These are phyloP conservation scores for Globisporangium paroecandrum DNA, from an alignment of 352 stramenopile species.

Conservation along the genomic window DNA sequence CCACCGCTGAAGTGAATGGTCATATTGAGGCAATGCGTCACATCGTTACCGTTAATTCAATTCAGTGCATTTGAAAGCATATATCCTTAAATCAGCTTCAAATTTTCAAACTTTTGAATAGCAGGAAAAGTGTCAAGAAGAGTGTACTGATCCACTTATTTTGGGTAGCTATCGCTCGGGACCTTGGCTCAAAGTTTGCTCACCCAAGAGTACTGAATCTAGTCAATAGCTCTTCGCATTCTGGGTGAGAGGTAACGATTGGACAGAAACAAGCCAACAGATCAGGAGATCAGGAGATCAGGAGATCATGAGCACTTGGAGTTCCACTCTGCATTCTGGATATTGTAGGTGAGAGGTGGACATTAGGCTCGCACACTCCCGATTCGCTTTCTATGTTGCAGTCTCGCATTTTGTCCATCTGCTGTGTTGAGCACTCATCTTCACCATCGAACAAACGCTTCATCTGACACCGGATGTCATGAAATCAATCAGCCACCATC, in stretches of 20 bases:
- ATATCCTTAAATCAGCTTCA: too few relatives aligned
- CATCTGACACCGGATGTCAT: background rate
- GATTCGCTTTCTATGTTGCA: background rate
- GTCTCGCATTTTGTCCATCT: background rate
- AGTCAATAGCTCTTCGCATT: background rate
- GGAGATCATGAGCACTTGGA: background rate
- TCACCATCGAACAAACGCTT: background rate
- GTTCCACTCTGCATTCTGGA: background rate
- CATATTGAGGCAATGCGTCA: too few relatives aligned
- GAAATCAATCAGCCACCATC: background rate
- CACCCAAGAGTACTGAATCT: background rate
- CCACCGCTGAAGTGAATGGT: too few relatives aligned
- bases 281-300: background rate
- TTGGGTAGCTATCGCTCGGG: too few relatives aligned
- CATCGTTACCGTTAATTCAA: too few relatives aligned
- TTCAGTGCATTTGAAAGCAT: too few relatives aligned
- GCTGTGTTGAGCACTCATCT: background rate
- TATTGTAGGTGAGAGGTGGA: background rate
- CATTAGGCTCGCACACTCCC: background rate
- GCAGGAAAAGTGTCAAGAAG: too few relatives aligned
- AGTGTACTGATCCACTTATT: too few relatives aligned
- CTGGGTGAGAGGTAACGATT: background rate
- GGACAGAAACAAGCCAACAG: background rate
- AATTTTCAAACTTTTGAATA: too few relatives aligned
- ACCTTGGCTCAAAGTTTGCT: too few relatives aligned